Evolutionary conservation across 2,329 filamentous ascomycete species (phyloP), one percentile per base, ranked within the genome.

Genomic region (Cercospora janseana): DNA sequence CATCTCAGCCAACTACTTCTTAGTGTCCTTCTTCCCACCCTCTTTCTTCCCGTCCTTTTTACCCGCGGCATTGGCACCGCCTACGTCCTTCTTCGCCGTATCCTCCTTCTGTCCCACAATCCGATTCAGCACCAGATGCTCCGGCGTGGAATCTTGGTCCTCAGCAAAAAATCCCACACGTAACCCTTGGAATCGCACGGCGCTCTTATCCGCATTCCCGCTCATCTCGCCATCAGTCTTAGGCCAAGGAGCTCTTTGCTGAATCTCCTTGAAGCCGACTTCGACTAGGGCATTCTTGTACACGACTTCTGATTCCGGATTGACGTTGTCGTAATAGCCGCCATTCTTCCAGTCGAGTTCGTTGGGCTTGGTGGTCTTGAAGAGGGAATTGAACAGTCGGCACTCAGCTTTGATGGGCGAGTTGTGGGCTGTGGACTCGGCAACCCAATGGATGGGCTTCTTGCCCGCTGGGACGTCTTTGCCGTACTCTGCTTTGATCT

Each of bases 101-200:
- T 94, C 88, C 71, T 95, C 91, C 75, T 95, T 95, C 64, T 96
- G 71, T 40, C 86, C 88, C 16, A 97, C 91, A 63, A 97, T 96
- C 44, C 89, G 80, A 73, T 97, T 97, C 23, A 97, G 73, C 40
- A 97, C 81, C 58, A 95, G 76, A 69, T 85, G 88, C n/a, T 88
- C 87, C 24, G 82, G 80, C 31, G 68, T 69, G 0, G 66, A 70
- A 0, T 83, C 87, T n/a, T 43, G 50, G 62, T 95, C 89, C 42
- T 79, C 81, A 67, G 83, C 83, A 72, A 93, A 93, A 67, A 94
- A 95, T 7, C 86, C 92, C 35, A 92, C 87, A 20, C 92, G 80
- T 78, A 95, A 83, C 2, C 83, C 92, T 76, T 97, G 92, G 78
- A 97, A 97, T 40, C 92, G 79, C 5, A 96, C 85, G 47, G 88